Conservation (phyloP, 768 basidiomycete genomes). For the Amanita molliuscula region DNA sequence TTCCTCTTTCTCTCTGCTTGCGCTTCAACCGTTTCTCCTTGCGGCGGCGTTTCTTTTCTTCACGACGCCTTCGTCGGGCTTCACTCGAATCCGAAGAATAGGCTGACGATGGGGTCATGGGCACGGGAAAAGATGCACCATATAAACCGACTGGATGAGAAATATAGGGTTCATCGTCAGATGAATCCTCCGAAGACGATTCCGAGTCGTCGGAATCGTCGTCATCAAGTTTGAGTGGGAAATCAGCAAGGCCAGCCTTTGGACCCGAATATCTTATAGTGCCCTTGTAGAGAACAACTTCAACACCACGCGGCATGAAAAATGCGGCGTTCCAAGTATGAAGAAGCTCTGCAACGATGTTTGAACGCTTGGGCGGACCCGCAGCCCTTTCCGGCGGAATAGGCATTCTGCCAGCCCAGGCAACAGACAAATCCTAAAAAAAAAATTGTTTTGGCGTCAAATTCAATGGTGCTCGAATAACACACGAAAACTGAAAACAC, state of each 20-base stretch:
- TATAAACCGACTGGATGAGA: neutral
- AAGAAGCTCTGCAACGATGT: constrained; percentile 58
- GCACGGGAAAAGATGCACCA: constrained; percentile 4
- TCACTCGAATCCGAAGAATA: constrained; percentile 18
- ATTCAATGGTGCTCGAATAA: neutral
- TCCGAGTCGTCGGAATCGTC: constrained; percentile 24
- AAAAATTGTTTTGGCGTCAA: neutral
- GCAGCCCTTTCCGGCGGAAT: constrained; percentile 42
- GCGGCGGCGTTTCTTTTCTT: constrained; percentile 45
- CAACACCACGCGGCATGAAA: constrained; percentile 66
- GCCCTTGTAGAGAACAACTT: constrained; percentile 74
- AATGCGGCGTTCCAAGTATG: constrained; percentile 75
- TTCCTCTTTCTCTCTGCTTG: constrained; percentile 50
- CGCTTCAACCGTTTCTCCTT: constrained; percentile 56
- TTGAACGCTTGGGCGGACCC: constrained; percentile 44
- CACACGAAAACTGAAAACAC: constrained; percentile 25
- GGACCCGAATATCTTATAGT: constrained; percentile 68
- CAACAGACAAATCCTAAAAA: constrained; percentile 56
- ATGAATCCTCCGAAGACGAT: constrained; percentile 29
- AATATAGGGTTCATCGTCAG: constrained; percentile 18
- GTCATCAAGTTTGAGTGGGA: constrained; percentile 37
- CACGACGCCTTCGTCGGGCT: constrained; percentile 39
- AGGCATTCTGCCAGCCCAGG: constrained; percentile 72
- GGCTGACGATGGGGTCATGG: neutral
- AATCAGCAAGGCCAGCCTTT: constrained; percentile 42